Evolutionary conservation across 2,329 filamentous ascomycete species (phyloP), one percentile per base, ranked within the genome.

Genomic region (Pseudocercospora musae): DNA sequence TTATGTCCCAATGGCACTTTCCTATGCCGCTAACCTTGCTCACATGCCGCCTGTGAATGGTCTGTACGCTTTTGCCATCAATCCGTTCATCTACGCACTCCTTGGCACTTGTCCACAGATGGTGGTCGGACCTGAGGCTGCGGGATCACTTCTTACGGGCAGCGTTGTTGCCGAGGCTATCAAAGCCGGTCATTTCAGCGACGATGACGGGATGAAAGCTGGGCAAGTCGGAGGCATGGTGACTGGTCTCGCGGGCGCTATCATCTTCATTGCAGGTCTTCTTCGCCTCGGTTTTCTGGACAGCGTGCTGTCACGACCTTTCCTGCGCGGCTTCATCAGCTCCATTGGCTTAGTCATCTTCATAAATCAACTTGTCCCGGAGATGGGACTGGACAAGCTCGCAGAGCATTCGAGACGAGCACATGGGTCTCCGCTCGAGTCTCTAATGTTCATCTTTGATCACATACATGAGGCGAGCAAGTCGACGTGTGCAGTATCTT

Each of bases 291-390:
- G 95, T 0, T 99, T 98, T 71, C 78, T 99, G 64, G 95, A 99
- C 74, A 96, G 92, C 71, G 93, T 99, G 10, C 83, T 99, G 37
- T 97, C 93, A 69, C 85, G 92, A 33, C 95, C 95, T 0, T 98
- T 99, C 71, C 78, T 98, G 60, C 84, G 95, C 63, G 95, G 95
- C 0, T 99, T 99, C 78, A 97, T 99, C 77, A 96, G 91, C 61
- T 95, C 95, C 56, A 96, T 99, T 74, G 95, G 95, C 54, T 91
- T 97, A 60, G 93, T 98, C 67, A 98, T 99, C 73, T 87, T 96
- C 42, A 91, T 98, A 37, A 95, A 98, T 75, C 95, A 99, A 77
- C 80, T 96, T 49, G 90, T 97, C 58, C 93, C 94, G 0, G 92
- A 98, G 76, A 84, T 96, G 70, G 95, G 95, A 0, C 82, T 99